Base-by-base conservation (phyloP, 129 eudicot genomes). In the Scalesia atractyloides region DNA sequence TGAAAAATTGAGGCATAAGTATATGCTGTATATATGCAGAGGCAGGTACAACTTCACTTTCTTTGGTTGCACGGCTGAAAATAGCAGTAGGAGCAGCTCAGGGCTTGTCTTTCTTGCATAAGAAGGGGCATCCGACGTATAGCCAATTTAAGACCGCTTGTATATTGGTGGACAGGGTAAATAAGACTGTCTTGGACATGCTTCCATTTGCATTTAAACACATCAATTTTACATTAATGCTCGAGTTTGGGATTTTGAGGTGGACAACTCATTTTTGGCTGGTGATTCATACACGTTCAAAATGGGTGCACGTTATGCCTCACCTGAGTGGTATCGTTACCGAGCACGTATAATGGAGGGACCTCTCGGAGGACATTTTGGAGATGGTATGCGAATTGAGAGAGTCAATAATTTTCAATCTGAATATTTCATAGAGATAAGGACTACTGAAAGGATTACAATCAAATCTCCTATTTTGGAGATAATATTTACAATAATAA, bases 281-380 rank as follows among this genome's bases (percentile, higher is more conserved):
- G 7, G 0, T 14, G 50, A 11, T 16, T 8, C 72, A 41, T 33
- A 78, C 73, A 9, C 59, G 1, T 65, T 72, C 11, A 8, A 2
- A 14, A 39, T 1, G 19, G 69, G 54, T 56, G 49, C 56, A 54
- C 17, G 0, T 53, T 78, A 72, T 72, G 47, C 82, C 0, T 64
- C 78, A 11, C 82, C 82, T 43, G 78, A 71, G 52, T 78, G 77
- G 73, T 64, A 62, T 71, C 18, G 30, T 49, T 78, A 51, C 72
- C 73, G 70, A 39, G 82, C 57, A n/a, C 22, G 41, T 22, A 49
- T 51, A 3, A 34, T 11, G 46, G 26, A 24, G 1, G 26, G 26
- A 2, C 26, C 26, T 24, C 26, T 24, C 26, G 26, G 26, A 24
- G 26, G 26, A 24, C 26, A 24, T 24, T 0, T 24, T 24, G 26